phyloP scores from a whole-genome alignment of 139 green algal genomes.

The Coelastrella sp. region DNA sequence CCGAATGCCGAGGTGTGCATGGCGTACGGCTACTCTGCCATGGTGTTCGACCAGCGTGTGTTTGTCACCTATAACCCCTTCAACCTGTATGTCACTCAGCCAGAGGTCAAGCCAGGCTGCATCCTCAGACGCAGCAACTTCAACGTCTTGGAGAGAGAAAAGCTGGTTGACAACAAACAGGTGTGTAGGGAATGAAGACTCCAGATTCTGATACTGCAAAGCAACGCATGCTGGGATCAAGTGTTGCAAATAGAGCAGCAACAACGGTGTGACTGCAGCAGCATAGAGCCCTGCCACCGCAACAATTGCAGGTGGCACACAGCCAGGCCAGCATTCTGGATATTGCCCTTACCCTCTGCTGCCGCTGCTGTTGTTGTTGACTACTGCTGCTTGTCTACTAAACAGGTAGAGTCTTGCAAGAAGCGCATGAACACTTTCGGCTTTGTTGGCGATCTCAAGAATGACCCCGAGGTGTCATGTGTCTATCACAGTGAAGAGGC shows the following conservation, averaged over 20 bases:
- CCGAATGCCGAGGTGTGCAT: slow-evolving; percentile 95
- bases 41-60: slow-evolving; percentile 98
- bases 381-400: background rate
- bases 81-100: slow-evolving; percentile 62
- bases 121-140: slow-evolving; percentile 95
- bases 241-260: no score
- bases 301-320: no score
- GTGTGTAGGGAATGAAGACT: slow-evolving; percentile 15
- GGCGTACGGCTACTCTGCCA: slow-evolving; percentile 97
- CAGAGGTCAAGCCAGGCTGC: slow-evolving; percentile 79
- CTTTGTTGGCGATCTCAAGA: slow-evolving; percentile 96
- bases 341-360: background rate
- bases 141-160: slow-evolving; percentile 90
- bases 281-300: no score
- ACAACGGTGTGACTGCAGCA: no score
- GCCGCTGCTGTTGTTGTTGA: background rate
- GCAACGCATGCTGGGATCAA: no score
- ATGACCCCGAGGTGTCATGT: slow-evolving; percentile 88
- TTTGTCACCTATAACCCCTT: slow-evolving; percentile 99
- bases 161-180: slow-evolving; percentile 84
- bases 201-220: no score
- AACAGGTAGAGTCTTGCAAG: slow-evolving; percentile 91
- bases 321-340: background rate
- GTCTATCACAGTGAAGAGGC: slow-evolving; percentile 98
- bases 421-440: slow-evolving; percentile 99